phyloP scores from a whole-genome alignment of 345 rosid genomes.

The Sisymbrium irio region DNA sequence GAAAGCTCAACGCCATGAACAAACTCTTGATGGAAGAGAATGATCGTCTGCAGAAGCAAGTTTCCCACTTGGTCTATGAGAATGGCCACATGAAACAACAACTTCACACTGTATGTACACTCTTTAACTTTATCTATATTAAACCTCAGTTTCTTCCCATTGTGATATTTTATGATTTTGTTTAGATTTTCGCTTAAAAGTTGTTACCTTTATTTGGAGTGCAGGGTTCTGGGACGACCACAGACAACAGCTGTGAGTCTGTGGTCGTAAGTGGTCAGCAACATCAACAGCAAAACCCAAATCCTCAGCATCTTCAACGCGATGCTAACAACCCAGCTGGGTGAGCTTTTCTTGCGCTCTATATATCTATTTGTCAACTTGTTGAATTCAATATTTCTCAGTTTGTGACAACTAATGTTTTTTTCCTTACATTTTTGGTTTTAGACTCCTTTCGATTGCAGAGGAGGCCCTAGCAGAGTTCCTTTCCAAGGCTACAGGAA shows the following conservation, averaged over 20 bases:
- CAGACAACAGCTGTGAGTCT: constrained; percentile 99
- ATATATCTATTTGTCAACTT: not conserved
- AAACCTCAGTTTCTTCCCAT: not conserved
- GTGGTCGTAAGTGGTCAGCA: constrained; percentile 99
- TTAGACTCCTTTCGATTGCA: constrained; percentile 85
- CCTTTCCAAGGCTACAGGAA: constrained; percentile 83
- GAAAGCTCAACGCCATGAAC: constrained; percentile 90
- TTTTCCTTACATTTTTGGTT: not conserved
- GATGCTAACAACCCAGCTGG: constrained; percentile 99
- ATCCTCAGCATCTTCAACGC: constrained; percentile 81
- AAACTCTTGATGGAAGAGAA: constrained; percentile 98
- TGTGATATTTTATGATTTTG: not conserved
- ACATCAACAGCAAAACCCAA: constrained; percentile 96
- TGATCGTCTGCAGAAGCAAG: constrained; percentile 97
- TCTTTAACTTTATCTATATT: not conserved
- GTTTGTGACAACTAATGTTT: not conserved
- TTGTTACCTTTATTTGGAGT: not conserved
- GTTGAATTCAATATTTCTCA: not conserved
- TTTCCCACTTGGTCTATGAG: constrained; percentile 88
- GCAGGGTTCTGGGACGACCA: constrained; percentile 90
- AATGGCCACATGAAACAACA: constrained; percentile 88
- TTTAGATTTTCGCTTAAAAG: not conserved
- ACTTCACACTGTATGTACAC: constrained; percentile 42
- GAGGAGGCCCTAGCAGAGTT: constrained; percentile 78
- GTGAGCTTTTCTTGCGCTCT: constrained; percentile 37